These are phyloP conservation scores for Linum usitatissimum DNA, from an alignment of 345 rosid genomes.

Conservation along the genomic window DNA sequence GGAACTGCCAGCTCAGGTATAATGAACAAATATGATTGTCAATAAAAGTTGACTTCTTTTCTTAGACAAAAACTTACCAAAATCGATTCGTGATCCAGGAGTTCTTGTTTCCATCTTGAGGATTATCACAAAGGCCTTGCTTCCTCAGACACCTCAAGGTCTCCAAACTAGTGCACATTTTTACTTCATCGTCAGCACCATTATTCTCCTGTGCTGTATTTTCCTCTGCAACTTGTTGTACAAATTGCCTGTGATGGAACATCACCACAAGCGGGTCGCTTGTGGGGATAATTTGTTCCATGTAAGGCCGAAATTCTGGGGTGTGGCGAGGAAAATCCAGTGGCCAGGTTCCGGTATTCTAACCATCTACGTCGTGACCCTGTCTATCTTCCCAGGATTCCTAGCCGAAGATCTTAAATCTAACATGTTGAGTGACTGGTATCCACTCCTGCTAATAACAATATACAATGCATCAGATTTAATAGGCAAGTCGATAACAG, in stretches of 20 bases:
- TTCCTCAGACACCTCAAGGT: conserved; percentile 61
- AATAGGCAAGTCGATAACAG: conserved; percentile 64
- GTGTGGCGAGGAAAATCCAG: conserved; percentile 40
- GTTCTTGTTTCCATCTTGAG: conserved; percentile 64
- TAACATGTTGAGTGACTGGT: conserved; percentile 53
- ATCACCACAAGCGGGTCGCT: conserved; percentile 20
- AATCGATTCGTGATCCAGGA: conserved; percentile 29
- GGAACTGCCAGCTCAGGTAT: conserved; percentile 96
- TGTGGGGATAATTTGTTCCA: conserved; percentile 15
- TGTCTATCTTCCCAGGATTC: conserved; percentile 83
- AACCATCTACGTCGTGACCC: conserved; percentile 56
- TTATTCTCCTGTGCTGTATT: conserved; percentile 50
- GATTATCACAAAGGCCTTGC: conserved; percentile 71
- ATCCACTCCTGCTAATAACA: conserved; percentile 67
- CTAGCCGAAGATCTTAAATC: conserved; percentile 57
- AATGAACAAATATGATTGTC: too few species aligned
- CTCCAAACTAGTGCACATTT: conserved; percentile 63
- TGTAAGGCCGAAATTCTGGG: conserved; percentile 32
- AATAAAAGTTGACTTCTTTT: neutral
- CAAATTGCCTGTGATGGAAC: conserved; percentile 69
- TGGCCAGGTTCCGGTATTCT: conserved; percentile 53
- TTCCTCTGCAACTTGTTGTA: conserved; percentile 45
- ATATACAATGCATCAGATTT: conserved; percentile 67
- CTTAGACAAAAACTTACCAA: neutral
- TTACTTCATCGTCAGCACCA: conserved; percentile 63